Evolutionary conservation across 2,329 filamentous ascomycete genomes (phyloP).

Genomic region (Nigrospora sphaerica): DNA sequence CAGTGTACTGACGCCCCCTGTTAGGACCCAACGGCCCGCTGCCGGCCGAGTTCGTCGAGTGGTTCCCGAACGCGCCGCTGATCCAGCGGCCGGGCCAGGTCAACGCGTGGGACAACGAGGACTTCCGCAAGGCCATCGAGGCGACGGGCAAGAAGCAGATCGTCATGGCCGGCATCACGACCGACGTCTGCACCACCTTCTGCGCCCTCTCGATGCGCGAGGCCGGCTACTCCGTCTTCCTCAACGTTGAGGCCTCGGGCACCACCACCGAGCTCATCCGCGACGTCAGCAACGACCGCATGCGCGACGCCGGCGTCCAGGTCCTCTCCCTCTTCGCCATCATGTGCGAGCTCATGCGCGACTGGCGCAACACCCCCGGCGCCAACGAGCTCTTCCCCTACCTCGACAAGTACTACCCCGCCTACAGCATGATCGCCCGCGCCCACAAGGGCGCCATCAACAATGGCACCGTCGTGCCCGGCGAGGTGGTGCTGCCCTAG

Average conservation of each 20-base stretch:
- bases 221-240: conserved; percentile 67
- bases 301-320: conserved; percentile 61
- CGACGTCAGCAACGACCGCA: conserved; percentile 58
- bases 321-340: conserved; percentile 56
- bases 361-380: conserved; percentile 54
- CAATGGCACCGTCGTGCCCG: conserved; percentile 51
- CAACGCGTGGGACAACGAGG: conserved; percentile 68
- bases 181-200: conserved; percentile 71
- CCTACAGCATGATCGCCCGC: conserved; percentile 57
- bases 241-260: conserved; percentile 64
- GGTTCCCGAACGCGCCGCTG: conserved; percentile 60
- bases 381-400: conserved; percentile 52
- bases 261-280: conserved; percentile 56
- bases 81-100: conserved; percentile 66
- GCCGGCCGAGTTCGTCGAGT: conserved; percentile 59
- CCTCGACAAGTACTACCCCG: conserved; percentile 57
- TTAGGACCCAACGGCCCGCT: conserved; percentile 63
- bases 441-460: conserved; percentile 52
- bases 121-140: conserved; percentile 59
- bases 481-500: conserved; percentile 34
- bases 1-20: neutral
- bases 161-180: conserved; percentile 65
- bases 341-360: conserved; percentile 62
- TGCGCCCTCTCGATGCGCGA: conserved; percentile 64
- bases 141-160: conserved; percentile 62